phyloP scores from a whole-genome alignment of 192 early-diverging fungal species.

The Podochytrium sp. region DNA sequence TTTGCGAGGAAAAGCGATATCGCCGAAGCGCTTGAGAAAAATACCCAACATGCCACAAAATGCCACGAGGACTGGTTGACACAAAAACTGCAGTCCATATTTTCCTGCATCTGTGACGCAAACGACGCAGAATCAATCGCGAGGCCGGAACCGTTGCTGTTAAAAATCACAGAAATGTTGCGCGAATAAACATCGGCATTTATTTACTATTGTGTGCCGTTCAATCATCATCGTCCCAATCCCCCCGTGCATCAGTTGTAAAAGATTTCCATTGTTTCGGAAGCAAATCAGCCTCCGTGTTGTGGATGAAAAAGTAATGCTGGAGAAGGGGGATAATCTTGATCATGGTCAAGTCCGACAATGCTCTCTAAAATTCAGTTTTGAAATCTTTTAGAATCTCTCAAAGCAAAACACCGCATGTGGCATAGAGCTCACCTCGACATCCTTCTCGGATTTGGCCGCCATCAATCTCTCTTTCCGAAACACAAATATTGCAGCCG shows the following conservation, averaged over 20 bases:
- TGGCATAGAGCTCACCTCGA: slow-evolving; percentile 36
- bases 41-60: no score
- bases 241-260: neutral
- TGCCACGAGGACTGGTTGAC: no score
- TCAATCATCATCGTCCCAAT: no score
- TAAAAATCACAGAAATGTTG: no score
- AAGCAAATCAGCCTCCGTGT: neutral
- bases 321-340: slow-evolving; percentile 48
- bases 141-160: no score
- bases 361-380: slow-evolving; percentile 10
- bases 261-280: neutral
- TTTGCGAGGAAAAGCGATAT: no score
- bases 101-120: no score
- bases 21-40: no score
- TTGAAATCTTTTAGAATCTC: neutral
- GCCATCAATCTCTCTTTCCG: slow-evolving; percentile 39
- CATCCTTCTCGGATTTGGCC: slow-evolving; percentile 40
- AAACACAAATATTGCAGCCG: slow-evolving; percentile 49
- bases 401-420: neutral
- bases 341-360: slow-evolving; percentile 39
- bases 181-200: no score
- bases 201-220: no score
- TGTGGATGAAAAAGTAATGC: slow-evolving; percentile 31
- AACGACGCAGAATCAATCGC: no score
- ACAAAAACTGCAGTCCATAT: no score